Conservation (phyloP, 208 protist genomes). For the Balamuthia mandrillaris region DNA sequence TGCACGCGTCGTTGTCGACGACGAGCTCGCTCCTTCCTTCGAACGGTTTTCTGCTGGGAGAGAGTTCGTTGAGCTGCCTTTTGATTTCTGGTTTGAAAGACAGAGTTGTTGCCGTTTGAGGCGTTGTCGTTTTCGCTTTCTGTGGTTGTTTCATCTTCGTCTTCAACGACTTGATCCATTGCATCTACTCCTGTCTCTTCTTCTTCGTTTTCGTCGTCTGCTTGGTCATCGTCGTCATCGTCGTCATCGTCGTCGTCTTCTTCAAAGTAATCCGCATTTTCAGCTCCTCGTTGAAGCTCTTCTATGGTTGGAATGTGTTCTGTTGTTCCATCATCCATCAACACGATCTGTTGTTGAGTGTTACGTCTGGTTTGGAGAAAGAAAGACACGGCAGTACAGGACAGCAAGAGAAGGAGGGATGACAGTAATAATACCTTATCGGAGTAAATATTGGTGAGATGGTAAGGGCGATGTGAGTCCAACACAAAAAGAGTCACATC, state of each 20-base stretch:
- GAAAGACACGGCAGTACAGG: background rate
- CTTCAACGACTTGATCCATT: background rate
- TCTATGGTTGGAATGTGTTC: too few species aligned
- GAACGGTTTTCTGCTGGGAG: too few species aligned
- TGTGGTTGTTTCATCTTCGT: background rate
- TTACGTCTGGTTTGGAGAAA: background rate
- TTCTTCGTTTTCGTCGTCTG: background rate
- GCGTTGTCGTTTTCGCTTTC: background rate
- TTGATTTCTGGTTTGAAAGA: too few species aligned
- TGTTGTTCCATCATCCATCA: conserved; percentile 32
- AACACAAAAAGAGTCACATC: background rate
- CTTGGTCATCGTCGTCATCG: background rate
- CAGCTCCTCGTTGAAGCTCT: too few species aligned
- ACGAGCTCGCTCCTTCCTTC: too few species aligned
- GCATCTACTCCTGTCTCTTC: background rate
- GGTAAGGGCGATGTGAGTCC: conserved; percentile 9
- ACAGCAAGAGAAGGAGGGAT: background rate
- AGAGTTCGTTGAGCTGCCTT: too few species aligned
- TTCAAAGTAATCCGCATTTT: background rate
- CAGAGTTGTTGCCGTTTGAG: background rate
- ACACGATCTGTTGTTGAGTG: background rate
- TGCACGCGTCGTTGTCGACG: too few species aligned
- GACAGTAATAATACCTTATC: background rate
- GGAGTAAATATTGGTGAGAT: conserved; percentile 17
- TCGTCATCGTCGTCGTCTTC: conserved; percentile 10